phyloP scores from a whole-genome alignment of 768 basidiomycete genomes.

The Tricholoma bakamatsutake region DNA sequence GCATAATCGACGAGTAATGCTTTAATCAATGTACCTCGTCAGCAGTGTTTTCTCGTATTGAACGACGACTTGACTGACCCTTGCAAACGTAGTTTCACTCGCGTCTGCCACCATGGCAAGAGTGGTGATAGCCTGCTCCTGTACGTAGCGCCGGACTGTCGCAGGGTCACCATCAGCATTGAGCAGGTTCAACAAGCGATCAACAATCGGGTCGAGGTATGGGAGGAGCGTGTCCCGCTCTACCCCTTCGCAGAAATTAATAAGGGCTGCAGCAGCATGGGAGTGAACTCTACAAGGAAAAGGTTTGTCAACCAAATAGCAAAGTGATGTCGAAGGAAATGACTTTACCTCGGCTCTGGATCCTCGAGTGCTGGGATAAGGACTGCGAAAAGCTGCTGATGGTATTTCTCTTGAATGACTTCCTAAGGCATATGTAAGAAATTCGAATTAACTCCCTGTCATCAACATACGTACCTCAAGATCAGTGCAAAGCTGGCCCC shows the following conservation, averaged over 20 bases:
- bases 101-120: slow-evolving; percentile 88
- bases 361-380: slow-evolving; percentile 72
- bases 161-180: slow-evolving; percentile 45
- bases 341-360: slow-evolving; percentile 58
- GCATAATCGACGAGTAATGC: slow-evolving; percentile 80
- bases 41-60: background rate
- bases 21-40: slow-evolving; percentile 18
- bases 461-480: slow-evolving; percentile 50
- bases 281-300: slow-evolving; percentile 59
- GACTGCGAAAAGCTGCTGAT: slow-evolving; percentile 61
- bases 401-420: slow-evolving; percentile 67
- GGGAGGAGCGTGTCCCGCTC: slow-evolving; percentile 66
- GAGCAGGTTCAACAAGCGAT: slow-evolving; percentile 60
- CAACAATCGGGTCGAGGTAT: slow-evolving; percentile 77
- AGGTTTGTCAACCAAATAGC: background rate
- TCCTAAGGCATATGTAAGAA: slow-evolving; percentile 38
- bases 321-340: background rate
- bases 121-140: slow-evolving; percentile 85
- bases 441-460: background rate
- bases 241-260: slow-evolving; percentile 89
- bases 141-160: slow-evolving; percentile 56
- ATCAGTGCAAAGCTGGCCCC: slow-evolving; percentile 88
- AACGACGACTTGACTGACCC: slow-evolving; percentile 33
- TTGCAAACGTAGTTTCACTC: slow-evolving; percentile 71
- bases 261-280: slow-evolving; percentile 81